These are phyloP conservation scores for Athelia sp. DNA, from an alignment of 1,284 basidiomycete species.

Conservation along the genomic window DNA sequence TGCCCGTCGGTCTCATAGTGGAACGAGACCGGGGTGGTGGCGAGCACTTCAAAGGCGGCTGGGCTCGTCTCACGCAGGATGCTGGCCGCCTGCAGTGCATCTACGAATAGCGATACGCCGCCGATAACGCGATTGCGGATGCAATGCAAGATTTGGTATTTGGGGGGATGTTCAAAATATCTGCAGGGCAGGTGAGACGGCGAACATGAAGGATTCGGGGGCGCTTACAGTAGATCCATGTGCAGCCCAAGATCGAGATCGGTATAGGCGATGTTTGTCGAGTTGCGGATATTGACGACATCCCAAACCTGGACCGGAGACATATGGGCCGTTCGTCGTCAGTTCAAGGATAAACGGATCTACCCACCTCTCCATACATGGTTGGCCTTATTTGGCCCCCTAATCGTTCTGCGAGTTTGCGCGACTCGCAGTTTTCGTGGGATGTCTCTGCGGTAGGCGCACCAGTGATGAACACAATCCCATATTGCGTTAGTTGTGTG, in stretches of 20 bases:
- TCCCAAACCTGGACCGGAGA: slow-evolving; percentile 59
- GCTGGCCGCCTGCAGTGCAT: slow-evolving; percentile 68
- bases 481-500: slow-evolving; percentile 50
- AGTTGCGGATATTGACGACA: slow-evolving; percentile 73
- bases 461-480: slow-evolving; percentile 50
- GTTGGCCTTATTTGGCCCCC: slow-evolving; percentile 75
- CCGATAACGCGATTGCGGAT: slow-evolving; percentile 81
- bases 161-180: slow-evolving; percentile 86
- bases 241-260: slow-evolving; percentile 87
- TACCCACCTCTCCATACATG: slow-evolving; percentile 73
- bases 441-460: slow-evolving; percentile 55
- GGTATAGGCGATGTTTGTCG: slow-evolving; percentile 94
- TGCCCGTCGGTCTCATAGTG: slow-evolving; percentile 92
- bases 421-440: slow-evolving; percentile 61
- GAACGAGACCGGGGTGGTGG: slow-evolving; percentile 69
- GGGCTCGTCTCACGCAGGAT: slow-evolving; percentile 48
- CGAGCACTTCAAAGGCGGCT: slow-evolving; percentile 55
- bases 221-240: slow-evolving; percentile 83
- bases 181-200: slow-evolving; percentile 32
- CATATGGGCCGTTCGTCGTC: too few species aligned
- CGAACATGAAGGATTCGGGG: background rate
- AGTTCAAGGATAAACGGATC: too few species aligned
- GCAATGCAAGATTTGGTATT: slow-evolving; percentile 90
- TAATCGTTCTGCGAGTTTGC: slow-evolving; percentile 59
- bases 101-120: slow-evolving; percentile 87